A percentile compares a stretch with the other conserved stretches of the same genome.
Conservation (phyloP, 2,329 filamentous ascomycete species). For the Furcasterigmium furcatum region DNA sequence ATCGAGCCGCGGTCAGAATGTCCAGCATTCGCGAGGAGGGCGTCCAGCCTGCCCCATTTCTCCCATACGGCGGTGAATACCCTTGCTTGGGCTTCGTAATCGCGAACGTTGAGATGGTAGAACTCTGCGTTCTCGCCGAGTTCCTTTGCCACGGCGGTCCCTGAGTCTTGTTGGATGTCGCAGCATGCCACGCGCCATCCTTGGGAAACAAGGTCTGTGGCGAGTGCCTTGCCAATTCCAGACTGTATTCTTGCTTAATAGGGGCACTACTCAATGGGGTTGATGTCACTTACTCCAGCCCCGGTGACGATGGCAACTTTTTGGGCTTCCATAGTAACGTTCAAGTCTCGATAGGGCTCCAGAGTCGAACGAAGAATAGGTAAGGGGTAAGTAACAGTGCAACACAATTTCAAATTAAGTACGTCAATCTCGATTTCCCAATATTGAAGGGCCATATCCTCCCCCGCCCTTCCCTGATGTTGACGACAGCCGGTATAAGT, state of each 20-base stretch:
- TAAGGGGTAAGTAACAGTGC: too few relatives aligned
- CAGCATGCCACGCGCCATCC: conserved; percentile 30
- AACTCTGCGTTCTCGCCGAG: conserved; percentile 36
- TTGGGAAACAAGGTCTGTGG: conserved; percentile 20
- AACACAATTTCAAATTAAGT: too few relatives aligned
- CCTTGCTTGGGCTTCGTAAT: conserved; percentile 38
- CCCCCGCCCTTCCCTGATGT: too few relatives aligned
- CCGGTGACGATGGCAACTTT: conserved; percentile 35
- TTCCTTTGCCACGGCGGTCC: conserved; percentile 21
- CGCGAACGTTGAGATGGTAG: conserved; percentile 38
- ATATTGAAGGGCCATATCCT: too few relatives aligned
- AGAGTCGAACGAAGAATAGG: too few relatives aligned
- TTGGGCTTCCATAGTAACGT: conserved; percentile 2
- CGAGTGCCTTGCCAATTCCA: conserved; percentile 41
- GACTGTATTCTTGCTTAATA: conserved; percentile 28
- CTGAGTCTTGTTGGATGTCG: conserved; percentile 27
- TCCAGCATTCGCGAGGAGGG: conserved; percentile 47
- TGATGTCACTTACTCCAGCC: conserved; percentile 28
- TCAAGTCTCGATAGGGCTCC: too few relatives aligned
- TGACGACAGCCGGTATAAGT: too few relatives aligned
- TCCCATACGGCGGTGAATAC: conserved; percentile 38
- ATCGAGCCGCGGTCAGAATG: conserved; percentile 40
- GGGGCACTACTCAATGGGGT: too few relatives aligned
- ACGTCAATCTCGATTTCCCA: too few relatives aligned
- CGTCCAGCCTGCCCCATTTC: conserved; percentile 42